Evolutionary conservation across 1,284 basidiomycete species (phyloP).

Genomic region (Cutaneotrichosporon spelunceum): DNA sequence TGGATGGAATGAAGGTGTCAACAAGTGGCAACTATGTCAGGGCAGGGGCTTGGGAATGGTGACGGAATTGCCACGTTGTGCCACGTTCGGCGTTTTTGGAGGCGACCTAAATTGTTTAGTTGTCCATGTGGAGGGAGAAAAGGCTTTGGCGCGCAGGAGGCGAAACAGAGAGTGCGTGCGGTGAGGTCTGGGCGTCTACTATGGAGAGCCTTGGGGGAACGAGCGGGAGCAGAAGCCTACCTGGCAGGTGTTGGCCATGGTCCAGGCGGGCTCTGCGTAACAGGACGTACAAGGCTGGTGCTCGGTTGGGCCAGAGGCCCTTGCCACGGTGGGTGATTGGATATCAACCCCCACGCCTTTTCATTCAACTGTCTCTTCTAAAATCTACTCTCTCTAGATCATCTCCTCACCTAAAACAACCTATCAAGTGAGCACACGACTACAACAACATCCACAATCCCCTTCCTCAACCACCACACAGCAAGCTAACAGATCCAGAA

Average conservation of each 20-base stretch:
- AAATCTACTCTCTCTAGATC: constrained; percentile 16
- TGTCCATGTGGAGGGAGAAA: not conserved
- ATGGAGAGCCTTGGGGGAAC: not conserved
- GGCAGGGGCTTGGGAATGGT: not conserved
- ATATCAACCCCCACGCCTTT: constrained; percentile 2
- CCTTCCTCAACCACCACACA: constrained; percentile 4
- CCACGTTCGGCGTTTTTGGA: constrained; percentile 1
- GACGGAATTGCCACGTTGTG: constrained; percentile 2
- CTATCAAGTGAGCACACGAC: not conserved
- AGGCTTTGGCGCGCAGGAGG: not conserved
- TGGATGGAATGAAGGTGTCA: constrained; percentile 7
- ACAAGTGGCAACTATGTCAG: not conserved
- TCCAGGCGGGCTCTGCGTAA: not conserved
- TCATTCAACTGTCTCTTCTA: constrained; percentile 1
- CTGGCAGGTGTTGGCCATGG: too few species aligned
- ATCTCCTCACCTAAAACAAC: constrained; percentile 4
- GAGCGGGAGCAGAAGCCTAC: not conserved
- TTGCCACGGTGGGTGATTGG: not conserved
- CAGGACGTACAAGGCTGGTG: not conserved
- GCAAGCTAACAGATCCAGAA: constrained; percentile 17
- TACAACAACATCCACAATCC: not conserved
- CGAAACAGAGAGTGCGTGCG: not conserved
- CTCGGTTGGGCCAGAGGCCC: not conserved
- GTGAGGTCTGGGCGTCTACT: not conserved
- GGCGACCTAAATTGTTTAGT: too few species aligned